Evolutionary conservation across 2,329 filamentous ascomycete genomes (phyloP), one percentile per base, ranked within the genome.

Genomic region (Hypoxylon sp.): DNA sequence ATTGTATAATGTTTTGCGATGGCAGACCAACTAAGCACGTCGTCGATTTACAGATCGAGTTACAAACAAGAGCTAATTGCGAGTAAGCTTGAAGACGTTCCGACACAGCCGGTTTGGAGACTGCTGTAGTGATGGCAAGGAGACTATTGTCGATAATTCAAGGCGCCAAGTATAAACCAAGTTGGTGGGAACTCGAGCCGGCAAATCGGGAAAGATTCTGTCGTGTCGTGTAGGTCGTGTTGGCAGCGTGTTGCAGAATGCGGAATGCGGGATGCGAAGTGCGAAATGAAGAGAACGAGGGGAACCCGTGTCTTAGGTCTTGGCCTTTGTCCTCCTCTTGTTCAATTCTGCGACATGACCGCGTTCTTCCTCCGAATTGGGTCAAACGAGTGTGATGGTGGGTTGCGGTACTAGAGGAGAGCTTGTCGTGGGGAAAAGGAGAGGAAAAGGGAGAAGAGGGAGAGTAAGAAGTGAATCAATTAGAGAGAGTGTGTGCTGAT

Each of bases 381-480:
- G 58, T 51, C 47, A 67, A 69, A 69, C 63, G 67, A 69, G 58
- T 51, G 67, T 69, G 51, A 39, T 53, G 48, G 41, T 53, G 52
- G 41, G 41, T 57, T 41, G n/a, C 60, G 56, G 16, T 56, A n/a
- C 34, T 53, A 39, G 39, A 46, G 32, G n/a, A 6, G 34, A 59
- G 27, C 34, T 14, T 45, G 14, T 63, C 48, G 48, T 61, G 29
- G 60, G 43, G 30, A 55, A 27, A 47, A 48, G 34, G 32, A 21
- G 25, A 27, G 37, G 39, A 59, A 59, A 45, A 50, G 48, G 43
- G 37, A 30, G 37, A 47, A 47, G 29, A 47, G 29, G 55, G 51
- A 61, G 53, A 61, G 27, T 48, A 63, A 53, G 27, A 39, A 62
- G 51, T 54, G 53, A 54, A 50, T 45, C 32, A 27, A 55, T 29